Evolutionary conservation across 306 rosid species (phyloP).

Genomic region (Inga oerstediana): DNA sequence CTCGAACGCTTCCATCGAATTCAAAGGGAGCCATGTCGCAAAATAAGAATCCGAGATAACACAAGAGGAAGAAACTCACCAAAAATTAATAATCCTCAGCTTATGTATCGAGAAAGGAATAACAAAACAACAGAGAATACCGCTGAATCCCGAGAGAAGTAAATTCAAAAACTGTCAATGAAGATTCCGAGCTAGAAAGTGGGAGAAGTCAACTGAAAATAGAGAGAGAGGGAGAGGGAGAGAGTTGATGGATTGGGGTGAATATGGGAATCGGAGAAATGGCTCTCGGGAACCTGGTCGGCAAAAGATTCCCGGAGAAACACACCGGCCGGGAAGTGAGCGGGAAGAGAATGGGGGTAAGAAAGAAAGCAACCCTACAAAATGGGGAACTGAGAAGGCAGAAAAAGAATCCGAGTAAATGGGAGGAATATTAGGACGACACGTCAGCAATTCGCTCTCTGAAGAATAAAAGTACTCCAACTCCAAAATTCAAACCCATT

Average conservation of each 20-base stretch:
- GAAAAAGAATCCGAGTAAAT: slow-evolving; percentile 11
- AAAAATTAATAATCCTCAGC: neutral
- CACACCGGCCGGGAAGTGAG: slow-evolving; percentile 44
- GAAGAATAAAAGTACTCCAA: neutral
- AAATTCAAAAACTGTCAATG: neutral
- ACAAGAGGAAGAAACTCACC: slow-evolving; percentile 35
- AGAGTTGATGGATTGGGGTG: neutral
- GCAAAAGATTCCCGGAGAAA: slow-evolving; percentile 42
- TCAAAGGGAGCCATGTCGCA: neutral
- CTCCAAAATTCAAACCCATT: neutral
- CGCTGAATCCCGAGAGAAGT: slow-evolving; percentile 1
- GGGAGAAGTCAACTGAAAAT: neutral
- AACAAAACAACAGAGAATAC: neutral
- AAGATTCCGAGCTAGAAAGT: neutral
- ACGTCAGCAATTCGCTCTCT: slow-evolving; percentile 40
- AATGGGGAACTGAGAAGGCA: slow-evolving; percentile 32
- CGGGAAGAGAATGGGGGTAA: neutral
- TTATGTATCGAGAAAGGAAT: neutral
- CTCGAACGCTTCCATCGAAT: neutral
- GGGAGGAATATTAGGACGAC: slow-evolving; percentile 22
- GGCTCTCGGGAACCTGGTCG: slow-evolving; percentile 41
- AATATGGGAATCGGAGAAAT: neutral
- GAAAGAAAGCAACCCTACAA: slow-evolving; percentile 10
- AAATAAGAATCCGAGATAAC: neutral
- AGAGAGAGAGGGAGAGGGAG: neutral